Evolutionary conservation across 2,329 filamentous ascomycete genomes (phyloP).

Genomic region (Fusarium graminum): DNA sequence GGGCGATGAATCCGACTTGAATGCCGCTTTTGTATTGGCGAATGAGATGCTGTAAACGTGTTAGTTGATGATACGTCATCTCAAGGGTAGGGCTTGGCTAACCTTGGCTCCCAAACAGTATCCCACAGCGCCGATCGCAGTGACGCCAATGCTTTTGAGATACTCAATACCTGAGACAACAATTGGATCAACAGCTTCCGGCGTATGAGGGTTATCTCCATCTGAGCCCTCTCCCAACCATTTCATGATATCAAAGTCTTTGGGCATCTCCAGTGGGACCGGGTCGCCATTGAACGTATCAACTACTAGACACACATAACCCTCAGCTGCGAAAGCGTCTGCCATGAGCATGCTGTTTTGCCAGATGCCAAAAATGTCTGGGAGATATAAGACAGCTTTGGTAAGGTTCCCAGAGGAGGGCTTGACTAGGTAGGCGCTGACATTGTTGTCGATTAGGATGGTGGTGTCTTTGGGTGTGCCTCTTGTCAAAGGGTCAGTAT

Average conservation of each 20-base stretch:
- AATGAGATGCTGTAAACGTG: conserved; percentile 67
- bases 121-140: conserved; percentile 73
- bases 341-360: conserved; percentile 55
- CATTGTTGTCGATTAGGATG: conserved; percentile 2
- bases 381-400: conserved; percentile 59
- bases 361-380: conserved; percentile 67
- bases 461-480: neutral
- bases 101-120: conserved; percentile 84
- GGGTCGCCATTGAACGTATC: conserved; percentile 54
- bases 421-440: conserved; percentile 12
- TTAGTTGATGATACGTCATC: neutral
- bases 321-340: conserved; percentile 53
- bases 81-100: neutral
- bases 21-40: conserved; percentile 74
- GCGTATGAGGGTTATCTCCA: conserved; percentile 59
- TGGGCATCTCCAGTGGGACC: conserved; percentile 60
- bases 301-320: conserved; percentile 51
- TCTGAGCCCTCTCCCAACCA: conserved; percentile 56
- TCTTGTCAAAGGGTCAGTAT: neutral
- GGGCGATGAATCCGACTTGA: conserved; percentile 78
- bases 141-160: conserved; percentile 67
- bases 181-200: conserved; percentile 50
- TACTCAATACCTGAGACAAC: conserved; percentile 60
- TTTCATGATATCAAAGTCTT: conserved; percentile 47
- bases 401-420: neutral